Conservation (phyloP, 2,329 filamentous ascomycete species). For the Sclerotinia sclerotiorum region DNA sequence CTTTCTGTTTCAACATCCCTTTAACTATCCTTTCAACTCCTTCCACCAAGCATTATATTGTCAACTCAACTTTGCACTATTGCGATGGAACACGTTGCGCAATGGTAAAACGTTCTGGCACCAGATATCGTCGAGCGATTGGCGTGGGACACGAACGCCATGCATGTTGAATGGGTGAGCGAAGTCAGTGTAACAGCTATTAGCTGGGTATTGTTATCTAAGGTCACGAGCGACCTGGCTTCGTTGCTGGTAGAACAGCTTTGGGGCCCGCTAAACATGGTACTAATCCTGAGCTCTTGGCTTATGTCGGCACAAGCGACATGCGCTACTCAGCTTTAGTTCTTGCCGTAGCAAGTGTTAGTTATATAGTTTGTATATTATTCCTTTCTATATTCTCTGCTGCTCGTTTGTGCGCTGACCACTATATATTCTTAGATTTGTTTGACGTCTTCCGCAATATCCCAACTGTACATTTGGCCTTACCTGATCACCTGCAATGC, state of each 20-base stretch:
- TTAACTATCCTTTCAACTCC: too few relatives aligned
- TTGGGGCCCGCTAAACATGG: conserved; percentile 17
- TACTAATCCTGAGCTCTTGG: conserved; percentile 42
- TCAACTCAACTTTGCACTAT: neutral
- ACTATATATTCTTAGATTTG: conserved; percentile 35
- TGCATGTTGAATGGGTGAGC: neutral
- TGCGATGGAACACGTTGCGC: neutral
- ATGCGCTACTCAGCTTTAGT: neutral
- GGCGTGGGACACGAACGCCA: neutral
- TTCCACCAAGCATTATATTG: too few relatives aligned
- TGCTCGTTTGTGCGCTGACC: conserved; percentile 38
- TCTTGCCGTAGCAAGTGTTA: neutral
- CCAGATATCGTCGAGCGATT: neutral
- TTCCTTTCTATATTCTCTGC: neutral
- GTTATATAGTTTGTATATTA: neutral
- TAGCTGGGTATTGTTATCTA: neutral
- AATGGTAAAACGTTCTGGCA: conserved; percentile 1
- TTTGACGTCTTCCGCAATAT: neutral
- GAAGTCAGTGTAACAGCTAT: neutral
- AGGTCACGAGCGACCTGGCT: neutral
- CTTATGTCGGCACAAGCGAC: conserved; percentile 44
- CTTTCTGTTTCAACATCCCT: neutral
- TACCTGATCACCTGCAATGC: neutral
- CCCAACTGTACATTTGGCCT: neutral
- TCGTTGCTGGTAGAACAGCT: conserved; percentile 19